Conservation (phyloP, 2,329 filamentous ascomycete genomes). For the Pleomassaria siparia region DNA sequence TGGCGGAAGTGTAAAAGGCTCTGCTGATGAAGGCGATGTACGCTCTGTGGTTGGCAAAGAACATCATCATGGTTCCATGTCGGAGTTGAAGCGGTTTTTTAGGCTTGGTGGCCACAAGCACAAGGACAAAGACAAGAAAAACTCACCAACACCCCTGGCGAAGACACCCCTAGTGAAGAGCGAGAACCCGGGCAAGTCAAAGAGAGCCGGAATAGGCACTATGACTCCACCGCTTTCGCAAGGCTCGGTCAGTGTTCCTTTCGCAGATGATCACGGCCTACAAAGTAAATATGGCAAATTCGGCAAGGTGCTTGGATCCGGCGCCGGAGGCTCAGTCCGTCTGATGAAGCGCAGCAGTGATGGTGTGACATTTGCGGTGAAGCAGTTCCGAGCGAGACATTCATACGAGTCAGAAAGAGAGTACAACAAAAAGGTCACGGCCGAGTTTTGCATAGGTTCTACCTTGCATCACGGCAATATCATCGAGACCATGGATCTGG, state of each 20-base stretch:
- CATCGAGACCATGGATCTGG: slow-evolving; percentile 95
- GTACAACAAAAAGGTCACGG: slow-evolving; percentile 97
- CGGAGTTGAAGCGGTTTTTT: slow-evolving; percentile 95
- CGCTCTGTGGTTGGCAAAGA: slow-evolving; percentile 29
- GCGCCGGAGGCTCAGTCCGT: slow-evolving; percentile 90
- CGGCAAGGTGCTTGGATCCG: slow-evolving; percentile 88
- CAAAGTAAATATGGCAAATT: slow-evolving; percentile 94
- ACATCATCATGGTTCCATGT: slow-evolving; percentile 76
- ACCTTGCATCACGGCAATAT: slow-evolving; percentile 97
- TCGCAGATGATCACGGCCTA: slow-evolving; percentile 90
- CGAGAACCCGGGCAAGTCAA: slow-evolving; percentile 51
- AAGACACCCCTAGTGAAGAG: slow-evolving; percentile 60
- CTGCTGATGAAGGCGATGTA: slow-evolving; percentile 42
- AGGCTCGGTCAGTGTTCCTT: slow-evolving; percentile 63
- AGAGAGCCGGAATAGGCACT: slow-evolving; percentile 32
- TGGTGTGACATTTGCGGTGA: slow-evolving; percentile 92
- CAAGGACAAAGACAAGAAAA: slow-evolving; percentile 60
- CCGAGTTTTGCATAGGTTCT: slow-evolving; percentile 96
- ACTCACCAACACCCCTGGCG: slow-evolving; percentile 61
- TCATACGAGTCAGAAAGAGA: slow-evolving; percentile 92
- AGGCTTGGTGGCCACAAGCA: slow-evolving; percentile 67
- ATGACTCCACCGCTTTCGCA: slow-evolving; percentile 41
- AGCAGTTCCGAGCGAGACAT: slow-evolving; percentile 91
- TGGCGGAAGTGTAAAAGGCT: slow-evolving; percentile 47
- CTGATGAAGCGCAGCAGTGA: slow-evolving; percentile 93